Base-by-base conservation (phyloP, 371 early-diverging fungal genomes). In the Mucor lusitanicus region DNA sequence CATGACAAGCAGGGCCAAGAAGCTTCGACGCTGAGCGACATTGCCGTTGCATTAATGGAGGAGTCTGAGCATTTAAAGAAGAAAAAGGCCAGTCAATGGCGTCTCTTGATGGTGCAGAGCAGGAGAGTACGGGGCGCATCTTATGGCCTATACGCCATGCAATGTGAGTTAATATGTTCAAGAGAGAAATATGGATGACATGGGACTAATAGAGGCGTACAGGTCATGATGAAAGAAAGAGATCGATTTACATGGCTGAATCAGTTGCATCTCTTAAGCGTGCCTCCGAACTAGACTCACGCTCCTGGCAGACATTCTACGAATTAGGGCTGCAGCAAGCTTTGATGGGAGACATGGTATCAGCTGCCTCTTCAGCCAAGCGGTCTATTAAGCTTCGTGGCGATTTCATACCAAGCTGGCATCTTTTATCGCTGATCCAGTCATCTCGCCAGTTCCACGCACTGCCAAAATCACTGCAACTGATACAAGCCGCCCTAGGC, bases 271-370 rank as follows among this genome's bases (percentile, higher is more conserved):
- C 87, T 5, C 75, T 92, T 5, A 78, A 75, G 19, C 75, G 82
- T 54, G 86, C 94, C 9, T 79, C 80, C 5, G 76, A 80, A 40
- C 64, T 84, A 25, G 76, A 79, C 28, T 73, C 87, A 0, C 66
- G 73, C 1, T 68, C 80, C 30, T 82, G 84, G 77, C 88, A 90
- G n/a, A 71, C 85, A 0, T 84, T 84, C 59, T 97, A 92, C 72
- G 90, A 91, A 65, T 75, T 93, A 8, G 94, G 92, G 0, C 70
- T 94, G 13, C 93, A 93, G 72, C 87, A 88, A 39, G 94, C 94
- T 6, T 87, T 92, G 59, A 85, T 87, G 63, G 90, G 94, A 5
- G 92, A 94, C 68, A 82, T 92, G 33, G 53, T 73, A 0, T 76
- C 80, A 8, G 95, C 96, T 1, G 82, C 90, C 1, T 39, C 61